Conservation (phyloP, 257 asterid genomes). For the Echites panduratus region DNA sequence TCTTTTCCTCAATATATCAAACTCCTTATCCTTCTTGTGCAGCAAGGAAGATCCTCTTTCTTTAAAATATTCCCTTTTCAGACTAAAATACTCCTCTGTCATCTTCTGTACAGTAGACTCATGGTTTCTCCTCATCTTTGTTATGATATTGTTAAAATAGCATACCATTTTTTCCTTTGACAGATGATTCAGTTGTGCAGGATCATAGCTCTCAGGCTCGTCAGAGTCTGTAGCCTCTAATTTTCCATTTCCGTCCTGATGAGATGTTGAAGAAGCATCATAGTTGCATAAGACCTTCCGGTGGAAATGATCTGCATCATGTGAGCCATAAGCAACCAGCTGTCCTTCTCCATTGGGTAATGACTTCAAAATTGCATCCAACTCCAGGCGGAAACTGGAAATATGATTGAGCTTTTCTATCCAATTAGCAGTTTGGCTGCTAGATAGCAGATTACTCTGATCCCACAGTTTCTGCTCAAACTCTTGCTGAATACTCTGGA, state of each 20-base stretch:
- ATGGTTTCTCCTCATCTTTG: conserved; percentile 67
- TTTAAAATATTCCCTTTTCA: conserved; percentile 63
- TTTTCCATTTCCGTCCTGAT: conserved; percentile 49
- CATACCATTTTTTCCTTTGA: conserved; percentile 43
- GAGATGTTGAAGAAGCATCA: conserved; percentile 23
- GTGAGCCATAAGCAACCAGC: conserved; percentile 51
- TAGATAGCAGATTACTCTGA: conserved; percentile 33
- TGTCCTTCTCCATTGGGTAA: conserved; percentile 48
- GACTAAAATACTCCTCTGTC: conserved; percentile 57
- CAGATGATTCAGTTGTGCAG: conserved; percentile 55
- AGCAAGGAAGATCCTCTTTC: conserved; percentile 40
- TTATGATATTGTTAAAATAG: conserved; percentile 50
- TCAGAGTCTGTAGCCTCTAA: conserved; percentile 37
- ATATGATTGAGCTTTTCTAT: conserved; percentile 55
- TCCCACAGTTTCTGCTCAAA: conserved; percentile 38
- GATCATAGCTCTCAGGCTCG: conserved; percentile 51
- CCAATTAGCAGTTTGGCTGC: conserved; percentile 34
- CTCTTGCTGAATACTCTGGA: conserved; percentile 38
- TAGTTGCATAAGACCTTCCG: conserved; percentile 38
- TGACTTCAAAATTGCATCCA: conserved; percentile 56
- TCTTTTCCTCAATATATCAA: conserved; percentile 55
- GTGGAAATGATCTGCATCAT: conserved; percentile 51
- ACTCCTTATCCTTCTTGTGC: conserved; percentile 62
- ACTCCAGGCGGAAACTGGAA: conserved; percentile 42
- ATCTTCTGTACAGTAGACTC: conserved; percentile 53